Conservation (phyloP, 2,329 filamentous ascomycete species). For the Seiridium unicorne region DNA sequence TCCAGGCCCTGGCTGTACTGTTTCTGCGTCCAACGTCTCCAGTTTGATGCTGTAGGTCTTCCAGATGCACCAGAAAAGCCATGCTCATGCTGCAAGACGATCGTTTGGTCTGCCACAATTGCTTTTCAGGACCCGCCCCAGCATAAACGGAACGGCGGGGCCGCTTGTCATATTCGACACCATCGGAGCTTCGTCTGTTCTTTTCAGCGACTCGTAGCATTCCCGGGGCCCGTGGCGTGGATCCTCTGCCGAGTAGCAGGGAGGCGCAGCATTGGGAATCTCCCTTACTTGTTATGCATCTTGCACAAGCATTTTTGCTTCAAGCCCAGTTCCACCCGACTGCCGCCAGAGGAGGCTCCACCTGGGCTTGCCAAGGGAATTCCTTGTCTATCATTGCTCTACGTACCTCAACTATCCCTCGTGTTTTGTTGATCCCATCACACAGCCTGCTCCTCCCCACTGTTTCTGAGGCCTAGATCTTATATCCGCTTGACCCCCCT, state of each 20-base stretch:
- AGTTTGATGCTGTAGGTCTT: neutral
- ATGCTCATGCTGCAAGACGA: neutral
- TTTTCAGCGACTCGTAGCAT: neutral
- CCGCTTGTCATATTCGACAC: neutral
- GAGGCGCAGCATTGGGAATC: slow-evolving; percentile 18
- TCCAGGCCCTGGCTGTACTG: slow-evolving; percentile 5
- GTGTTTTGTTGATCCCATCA: slow-evolving; percentile 10
- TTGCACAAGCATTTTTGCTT: slow-evolving; percentile 24
- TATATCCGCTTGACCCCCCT: slow-evolving; percentile 10
- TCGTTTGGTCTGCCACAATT: neutral
- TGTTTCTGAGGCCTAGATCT: slow-evolving; percentile 2
- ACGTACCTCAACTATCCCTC: slow-evolving; percentile 1
- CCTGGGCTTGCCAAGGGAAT: slow-evolving; percentile 5
- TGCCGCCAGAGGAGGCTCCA: neutral
- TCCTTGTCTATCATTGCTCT: slow-evolving; percentile 10
- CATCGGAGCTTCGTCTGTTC: neutral
- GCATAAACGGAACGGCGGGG: neutral
- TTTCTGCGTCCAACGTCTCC: neutral
- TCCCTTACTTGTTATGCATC: slow-evolving; percentile 30
- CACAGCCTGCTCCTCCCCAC: slow-evolving; percentile 1
- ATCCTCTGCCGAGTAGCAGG: slow-evolving; percentile 3
- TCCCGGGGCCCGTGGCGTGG: slow-evolving; percentile 8
- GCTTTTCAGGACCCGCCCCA: neutral
- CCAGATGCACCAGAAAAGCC: neutral
- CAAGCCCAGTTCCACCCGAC: slow-evolving; percentile 13